phyloP scores from a whole-genome alignment of 345 rosid genomes.

The Camelina sativa region DNA sequence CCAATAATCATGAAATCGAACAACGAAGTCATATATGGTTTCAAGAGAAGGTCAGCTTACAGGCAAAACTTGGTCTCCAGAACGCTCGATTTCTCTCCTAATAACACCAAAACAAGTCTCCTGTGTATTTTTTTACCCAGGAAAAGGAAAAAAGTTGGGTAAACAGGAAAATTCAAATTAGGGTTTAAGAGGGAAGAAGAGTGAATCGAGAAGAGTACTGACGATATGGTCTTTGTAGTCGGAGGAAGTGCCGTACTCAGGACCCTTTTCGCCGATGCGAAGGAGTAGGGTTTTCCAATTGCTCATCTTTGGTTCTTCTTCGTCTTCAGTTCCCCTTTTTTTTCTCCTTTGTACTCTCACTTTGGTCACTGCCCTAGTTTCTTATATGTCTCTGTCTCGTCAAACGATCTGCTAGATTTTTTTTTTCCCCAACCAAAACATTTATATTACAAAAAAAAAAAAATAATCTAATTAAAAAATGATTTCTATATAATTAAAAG shows the following conservation, averaged over 20 bases:
- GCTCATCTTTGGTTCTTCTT: conserved; percentile 49
- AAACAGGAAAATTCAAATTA: conserved; percentile 17
- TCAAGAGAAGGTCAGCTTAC: conserved; percentile 43
- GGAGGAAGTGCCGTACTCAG: conserved; percentile 73
- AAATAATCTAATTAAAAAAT: no score
- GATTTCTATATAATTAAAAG: no score
- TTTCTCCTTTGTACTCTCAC: background rate
- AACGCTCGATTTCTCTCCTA: conserved; percentile 86
- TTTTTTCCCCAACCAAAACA: background rate
- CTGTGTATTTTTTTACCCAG: conserved; percentile 41
- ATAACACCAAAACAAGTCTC: conserved; percentile 82
- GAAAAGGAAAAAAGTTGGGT: background rate
- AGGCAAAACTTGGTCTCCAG: conserved; percentile 56
- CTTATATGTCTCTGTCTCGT: background rate
- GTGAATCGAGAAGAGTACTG: conserved; percentile 34
- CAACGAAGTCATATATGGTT: background rate
- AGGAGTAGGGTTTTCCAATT: conserved; percentile 87
- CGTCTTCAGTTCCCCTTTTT: background rate
- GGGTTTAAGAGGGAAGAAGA: conserved; percentile 40
- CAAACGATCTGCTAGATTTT: background rate
- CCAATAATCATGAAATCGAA: background rate
- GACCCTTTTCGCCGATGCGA: conserved; percentile 86
- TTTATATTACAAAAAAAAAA: no score
- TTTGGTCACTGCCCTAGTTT: conserved; percentile 7
- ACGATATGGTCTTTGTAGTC: conserved; percentile 90